These are phyloP conservation scores for Lasiosphaeria miniovina DNA, from an alignment of 495 filamentous ascomycete genomes.

Conservation along the genomic window DNA sequence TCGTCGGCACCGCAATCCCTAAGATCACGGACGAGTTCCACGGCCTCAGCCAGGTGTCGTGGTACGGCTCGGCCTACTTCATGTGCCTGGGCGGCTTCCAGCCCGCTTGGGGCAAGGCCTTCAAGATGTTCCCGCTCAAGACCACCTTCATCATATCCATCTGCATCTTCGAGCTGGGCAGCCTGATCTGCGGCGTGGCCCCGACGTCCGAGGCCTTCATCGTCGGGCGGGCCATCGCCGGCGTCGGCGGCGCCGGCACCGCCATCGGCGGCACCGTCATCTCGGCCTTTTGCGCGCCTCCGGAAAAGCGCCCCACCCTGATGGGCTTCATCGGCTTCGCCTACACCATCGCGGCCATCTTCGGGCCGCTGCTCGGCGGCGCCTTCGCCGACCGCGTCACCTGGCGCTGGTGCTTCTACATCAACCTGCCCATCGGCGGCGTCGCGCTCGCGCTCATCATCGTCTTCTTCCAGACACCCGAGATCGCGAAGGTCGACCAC, in stretches of 20 bases:
- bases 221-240: slow-evolving; percentile 53
- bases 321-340: slow-evolving; percentile 42
- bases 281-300: slow-evolving; percentile 37
- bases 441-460: slow-evolving; percentile 53
- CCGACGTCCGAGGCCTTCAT: slow-evolving; percentile 51
- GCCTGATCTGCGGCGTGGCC: slow-evolving; percentile 50
- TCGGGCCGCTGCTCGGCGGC: slow-evolving; percentile 18
- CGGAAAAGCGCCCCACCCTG: slow-evolving; percentile 41
- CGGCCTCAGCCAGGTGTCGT: slow-evolving; percentile 41
- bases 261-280: slow-evolving; percentile 34
- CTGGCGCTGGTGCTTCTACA: slow-evolving; percentile 74
- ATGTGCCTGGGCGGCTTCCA: slow-evolving; percentile 28
- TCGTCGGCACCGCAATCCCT: slow-evolving; percentile 48
- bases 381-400: slow-evolving; percentile 17
- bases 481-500: slow-evolving; percentile 1
- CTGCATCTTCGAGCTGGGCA: slow-evolving; percentile 50
- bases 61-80: slow-evolving; percentile 43
- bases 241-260: slow-evolving; percentile 41
- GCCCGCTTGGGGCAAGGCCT: slow-evolving; percentile 30
- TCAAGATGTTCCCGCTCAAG: slow-evolving; percentile 38
- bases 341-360: slow-evolving; percentile 40
- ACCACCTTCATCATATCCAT: slow-evolving; percentile 35
- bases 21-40: slow-evolving; percentile 38
- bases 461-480: slow-evolving; percentile 37
- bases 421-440: slow-evolving; percentile 65